phyloP scores from a whole-genome alignment of 495 filamentous ascomycete genomes.

The Talaromyces proteolyticus region DNA sequence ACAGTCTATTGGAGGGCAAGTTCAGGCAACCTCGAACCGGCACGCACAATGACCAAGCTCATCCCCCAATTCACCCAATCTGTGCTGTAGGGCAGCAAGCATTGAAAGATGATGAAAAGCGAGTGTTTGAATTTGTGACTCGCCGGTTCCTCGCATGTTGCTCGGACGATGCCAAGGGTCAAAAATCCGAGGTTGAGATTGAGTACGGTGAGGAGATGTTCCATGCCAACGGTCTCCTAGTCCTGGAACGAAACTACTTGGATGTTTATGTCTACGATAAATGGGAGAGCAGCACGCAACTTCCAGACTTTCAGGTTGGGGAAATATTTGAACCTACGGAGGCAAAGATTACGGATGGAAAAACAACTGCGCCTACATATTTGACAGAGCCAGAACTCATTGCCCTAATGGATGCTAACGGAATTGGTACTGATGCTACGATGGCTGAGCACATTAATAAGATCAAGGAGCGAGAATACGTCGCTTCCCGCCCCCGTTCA shows the following conservation, averaged over 20 bases:
- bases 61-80: slow-evolving; percentile 94
- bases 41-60: slow-evolving; percentile 87
- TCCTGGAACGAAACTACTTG: slow-evolving; percentile 84
- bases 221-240: slow-evolving; percentile 73
- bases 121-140: slow-evolving; percentile 90
- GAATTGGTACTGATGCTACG: slow-evolving; percentile 95
- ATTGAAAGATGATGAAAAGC: slow-evolving; percentile 59
- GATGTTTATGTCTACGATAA: slow-evolving; percentile 95
- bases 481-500: slow-evolving; percentile 53
- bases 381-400: slow-evolving; percentile 97
- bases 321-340: slow-evolving; percentile 86
- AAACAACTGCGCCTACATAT: slow-evolving; percentile 77
- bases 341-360: slow-evolving; percentile 80
- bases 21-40: slow-evolving; percentile 81
- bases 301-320: slow-evolving; percentile 70
- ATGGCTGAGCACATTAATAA: slow-evolving; percentile 99
- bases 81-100: slow-evolving; percentile 61
- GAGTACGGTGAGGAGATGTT: slow-evolving; percentile 81
- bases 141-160: slow-evolving; percentile 95
- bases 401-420: slow-evolving; percentile 96
- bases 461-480: slow-evolving; percentile 85
- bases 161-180: slow-evolving; percentile 86
- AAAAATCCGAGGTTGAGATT: slow-evolving; percentile 77
- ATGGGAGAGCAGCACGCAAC: slow-evolving; percentile 80
- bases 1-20: slow-evolving; percentile 63